Evolutionary conservation across 352 stramenopile genomes (phyloP).

Genomic region (Phytopythium kandeliae): DNA sequence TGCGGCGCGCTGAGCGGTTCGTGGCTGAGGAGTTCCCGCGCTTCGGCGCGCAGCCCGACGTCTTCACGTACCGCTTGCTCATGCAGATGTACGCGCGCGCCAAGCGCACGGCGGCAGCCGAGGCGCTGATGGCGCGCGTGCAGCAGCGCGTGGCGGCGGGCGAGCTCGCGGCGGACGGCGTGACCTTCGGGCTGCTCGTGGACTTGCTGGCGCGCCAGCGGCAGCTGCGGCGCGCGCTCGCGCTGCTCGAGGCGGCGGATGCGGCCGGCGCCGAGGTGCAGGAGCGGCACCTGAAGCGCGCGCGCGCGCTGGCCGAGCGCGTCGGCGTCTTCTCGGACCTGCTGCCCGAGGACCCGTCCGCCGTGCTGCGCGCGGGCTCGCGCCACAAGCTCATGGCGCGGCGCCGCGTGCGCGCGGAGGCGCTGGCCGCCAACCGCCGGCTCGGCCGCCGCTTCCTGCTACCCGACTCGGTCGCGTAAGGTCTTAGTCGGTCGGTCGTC

Average conservation of each 20-base stretch:
- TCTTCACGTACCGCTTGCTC: constrained; percentile 64
- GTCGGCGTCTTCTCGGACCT: constrained; percentile 75
- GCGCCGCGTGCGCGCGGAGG: constrained; percentile 64
- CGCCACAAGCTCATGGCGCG: constrained; percentile 72
- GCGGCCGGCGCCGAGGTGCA: constrained; percentile 36
- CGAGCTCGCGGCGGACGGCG: constrained; percentile 47
- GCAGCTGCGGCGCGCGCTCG: constrained; percentile 53
- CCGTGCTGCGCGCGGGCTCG: constrained; percentile 51
- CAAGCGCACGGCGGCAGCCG: constrained; percentile 50
- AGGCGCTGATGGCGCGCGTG: constrained; percentile 40
- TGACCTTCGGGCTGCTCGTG: constrained; percentile 63
- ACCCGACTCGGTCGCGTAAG: constrained; percentile 35
- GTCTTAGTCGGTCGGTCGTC: too few relatives aligned
- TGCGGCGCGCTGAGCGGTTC: constrained; percentile 49
- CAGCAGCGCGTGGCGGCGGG: constrained; percentile 34
- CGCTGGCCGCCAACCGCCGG: constrained; percentile 69
- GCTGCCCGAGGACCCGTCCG: constrained; percentile 70
- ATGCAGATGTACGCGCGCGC: constrained; percentile 81
- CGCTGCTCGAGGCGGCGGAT: constrained; percentile 59
- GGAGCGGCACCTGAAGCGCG: constrained; percentile 69
- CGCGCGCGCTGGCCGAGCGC: constrained; percentile 52
- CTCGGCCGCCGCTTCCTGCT: constrained; percentile 71
- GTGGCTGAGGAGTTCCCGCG: constrained; percentile 38
- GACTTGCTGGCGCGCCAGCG: constrained; percentile 70
- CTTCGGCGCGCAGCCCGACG: constrained; percentile 37